These are phyloP conservation scores for Passiflora organensis DNA, from an alignment of 345 rosid genomes.

Conservation along the genomic window DNA sequence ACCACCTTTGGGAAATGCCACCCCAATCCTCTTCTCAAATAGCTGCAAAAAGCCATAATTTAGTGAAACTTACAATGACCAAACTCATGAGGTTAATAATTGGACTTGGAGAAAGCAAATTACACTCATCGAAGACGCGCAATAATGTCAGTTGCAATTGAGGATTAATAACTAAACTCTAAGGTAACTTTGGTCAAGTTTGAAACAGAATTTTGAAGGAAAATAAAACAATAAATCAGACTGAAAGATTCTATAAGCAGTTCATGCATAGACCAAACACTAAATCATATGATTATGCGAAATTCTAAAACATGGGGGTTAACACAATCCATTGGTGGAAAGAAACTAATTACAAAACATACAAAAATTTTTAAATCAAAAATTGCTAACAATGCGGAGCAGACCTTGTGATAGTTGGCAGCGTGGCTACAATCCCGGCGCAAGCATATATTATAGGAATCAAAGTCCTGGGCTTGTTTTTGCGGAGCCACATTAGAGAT, in stretches of 20 bases:
- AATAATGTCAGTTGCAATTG: not conserved
- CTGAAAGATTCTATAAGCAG: not conserved
- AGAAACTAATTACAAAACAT: no score
- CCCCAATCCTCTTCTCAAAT: constrained; percentile 73
- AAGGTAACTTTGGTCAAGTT: not conserved
- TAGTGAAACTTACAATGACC: not conserved
- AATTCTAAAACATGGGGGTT: not conserved
- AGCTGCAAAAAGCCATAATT: constrained; percentile 44
- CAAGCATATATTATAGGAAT: constrained; percentile 83
- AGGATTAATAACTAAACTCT: not conserved
- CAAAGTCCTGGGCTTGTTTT: constrained; percentile 85
- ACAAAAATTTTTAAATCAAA: not conserved
- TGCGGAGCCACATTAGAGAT: constrained; percentile 95
- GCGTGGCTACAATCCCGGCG: constrained; percentile 84
- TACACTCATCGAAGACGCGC: not conserved
- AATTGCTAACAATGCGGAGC: not conserved
- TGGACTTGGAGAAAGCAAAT: not conserved
- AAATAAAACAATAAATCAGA: not conserved
- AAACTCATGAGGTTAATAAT: not conserved
- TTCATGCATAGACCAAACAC: not conserved
- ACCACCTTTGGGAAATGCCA: constrained; percentile 91
- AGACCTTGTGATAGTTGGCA: constrained; percentile 90
- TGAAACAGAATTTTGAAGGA: not conserved
- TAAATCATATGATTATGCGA: not conserved
- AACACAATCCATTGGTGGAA: no score